phyloP scores from a whole-genome alignment of 768 basidiomycete genomes.

The Boletus sp. region DNA sequence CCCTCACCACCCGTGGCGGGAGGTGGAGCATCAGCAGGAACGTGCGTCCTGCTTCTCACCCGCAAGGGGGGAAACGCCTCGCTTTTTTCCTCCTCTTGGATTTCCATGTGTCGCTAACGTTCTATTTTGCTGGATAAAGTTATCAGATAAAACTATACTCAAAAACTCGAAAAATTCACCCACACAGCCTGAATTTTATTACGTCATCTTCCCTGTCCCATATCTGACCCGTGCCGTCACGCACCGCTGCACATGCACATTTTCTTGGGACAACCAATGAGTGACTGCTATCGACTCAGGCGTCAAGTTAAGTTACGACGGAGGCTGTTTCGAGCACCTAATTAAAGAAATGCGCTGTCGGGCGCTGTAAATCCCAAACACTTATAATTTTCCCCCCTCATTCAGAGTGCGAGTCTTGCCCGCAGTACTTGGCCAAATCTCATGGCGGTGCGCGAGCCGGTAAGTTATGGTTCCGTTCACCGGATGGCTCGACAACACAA shows the following conservation, averaged over 20 bases:
- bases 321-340: not conserved
- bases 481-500: not conserved
- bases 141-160: slow-evolving; percentile 2
- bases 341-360: not conserved
- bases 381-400: not conserved
- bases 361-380: not conserved
- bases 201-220: not conserved
- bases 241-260: not conserved
- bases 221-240: slow-evolving; percentile 1
- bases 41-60: slow-evolving; percentile 22
- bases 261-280: not conserved
- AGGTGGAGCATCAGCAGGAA: slow-evolving; percentile 23
- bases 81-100: slow-evolving; percentile 10
- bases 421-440: not conserved
- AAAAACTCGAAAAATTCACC: not conserved
- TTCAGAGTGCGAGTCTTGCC: not conserved
- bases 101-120: slow-evolving; percentile 3
- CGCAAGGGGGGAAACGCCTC: slow-evolving; percentile 11
- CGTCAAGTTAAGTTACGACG: not conserved
- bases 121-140: not conserved
- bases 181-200: not conserved
- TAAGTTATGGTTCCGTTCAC: not conserved
- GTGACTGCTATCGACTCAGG: not conserved
- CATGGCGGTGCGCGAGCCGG: not conserved
- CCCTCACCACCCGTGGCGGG: slow-evolving; percentile 12